Evolutionary conservation across 73 alveolate species (phyloP).

Genomic region (Tetrahymena borealis): DNA sequence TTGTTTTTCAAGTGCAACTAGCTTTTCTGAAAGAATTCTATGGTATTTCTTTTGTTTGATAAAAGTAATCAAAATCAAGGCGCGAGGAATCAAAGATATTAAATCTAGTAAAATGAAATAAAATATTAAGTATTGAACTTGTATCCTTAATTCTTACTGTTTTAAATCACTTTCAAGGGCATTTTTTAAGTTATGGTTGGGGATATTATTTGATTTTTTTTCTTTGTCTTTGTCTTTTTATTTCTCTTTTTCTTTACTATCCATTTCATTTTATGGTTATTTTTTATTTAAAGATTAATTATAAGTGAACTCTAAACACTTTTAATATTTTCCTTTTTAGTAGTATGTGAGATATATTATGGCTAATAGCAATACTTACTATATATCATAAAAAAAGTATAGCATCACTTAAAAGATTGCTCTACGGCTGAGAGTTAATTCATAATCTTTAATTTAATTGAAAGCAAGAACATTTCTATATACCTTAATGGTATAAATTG

Average conservation of each 20-base stretch:
- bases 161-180: neutral
- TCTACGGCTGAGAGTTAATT: neutral
- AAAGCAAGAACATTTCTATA: neutral
- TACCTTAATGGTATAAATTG: neutral
- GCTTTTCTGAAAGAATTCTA: neutral
- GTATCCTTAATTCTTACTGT: neutral
- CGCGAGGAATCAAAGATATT: neutral
- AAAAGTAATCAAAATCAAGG: neutral
- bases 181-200: neutral
- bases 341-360: neutral
- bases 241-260: no score
- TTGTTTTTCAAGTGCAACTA: neutral
- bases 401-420: neutral
- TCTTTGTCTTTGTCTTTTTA: no score
- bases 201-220: no score
- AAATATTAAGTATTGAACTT: neutral
- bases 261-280: neutral
- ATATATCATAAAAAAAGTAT: neutral
- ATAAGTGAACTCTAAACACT: neutral
- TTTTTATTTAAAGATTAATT: neutral
- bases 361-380: neutral
- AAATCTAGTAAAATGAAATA: neutral
- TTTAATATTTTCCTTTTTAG: neutral
- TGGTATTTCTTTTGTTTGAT: neutral
- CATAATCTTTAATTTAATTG: neutral